These are phyloP conservation scores for Salix exigua DNA, from an alignment of 345 rosid genomes.

Conservation along the genomic window DNA sequence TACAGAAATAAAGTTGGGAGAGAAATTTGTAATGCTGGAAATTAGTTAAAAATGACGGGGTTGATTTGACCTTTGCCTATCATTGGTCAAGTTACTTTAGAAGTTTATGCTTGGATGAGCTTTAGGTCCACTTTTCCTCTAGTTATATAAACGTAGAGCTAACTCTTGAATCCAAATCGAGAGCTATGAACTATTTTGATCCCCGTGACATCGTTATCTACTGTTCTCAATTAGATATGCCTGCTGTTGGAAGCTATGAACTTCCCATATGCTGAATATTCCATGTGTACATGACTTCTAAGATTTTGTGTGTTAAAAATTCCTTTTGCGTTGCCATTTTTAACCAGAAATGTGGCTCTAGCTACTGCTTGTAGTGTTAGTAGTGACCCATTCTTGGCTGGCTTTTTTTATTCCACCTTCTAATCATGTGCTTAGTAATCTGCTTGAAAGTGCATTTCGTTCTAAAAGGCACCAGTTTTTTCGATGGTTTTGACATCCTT, in stretches of 20 bases:
- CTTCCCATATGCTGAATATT: background rate
- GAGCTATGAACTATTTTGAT: background rate
- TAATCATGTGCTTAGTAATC: no score
- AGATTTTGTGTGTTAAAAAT: background rate
- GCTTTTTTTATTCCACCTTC: no score
- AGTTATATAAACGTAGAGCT: background rate
- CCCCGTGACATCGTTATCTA: background rate
- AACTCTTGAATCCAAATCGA: background rate
- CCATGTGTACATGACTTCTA: background rate
- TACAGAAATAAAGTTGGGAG: background rate
- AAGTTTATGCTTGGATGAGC: background rate
- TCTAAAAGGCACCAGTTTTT: no score
- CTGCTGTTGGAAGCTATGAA: background rate
- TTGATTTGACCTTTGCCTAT: background rate
- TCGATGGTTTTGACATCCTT: no score
- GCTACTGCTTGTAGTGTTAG: background rate
- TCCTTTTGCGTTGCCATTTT: background rate
- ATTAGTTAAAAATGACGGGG: background rate
- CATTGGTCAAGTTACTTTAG: background rate
- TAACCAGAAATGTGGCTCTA: background rate
- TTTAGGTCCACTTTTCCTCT: background rate
- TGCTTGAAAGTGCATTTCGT: no score
- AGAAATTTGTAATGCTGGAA: background rate
- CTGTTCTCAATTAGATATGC: background rate
- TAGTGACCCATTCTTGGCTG: background rate